Conservation (phyloP, 441 rosid genomes). For the Jatropha podagrica region DNA sequence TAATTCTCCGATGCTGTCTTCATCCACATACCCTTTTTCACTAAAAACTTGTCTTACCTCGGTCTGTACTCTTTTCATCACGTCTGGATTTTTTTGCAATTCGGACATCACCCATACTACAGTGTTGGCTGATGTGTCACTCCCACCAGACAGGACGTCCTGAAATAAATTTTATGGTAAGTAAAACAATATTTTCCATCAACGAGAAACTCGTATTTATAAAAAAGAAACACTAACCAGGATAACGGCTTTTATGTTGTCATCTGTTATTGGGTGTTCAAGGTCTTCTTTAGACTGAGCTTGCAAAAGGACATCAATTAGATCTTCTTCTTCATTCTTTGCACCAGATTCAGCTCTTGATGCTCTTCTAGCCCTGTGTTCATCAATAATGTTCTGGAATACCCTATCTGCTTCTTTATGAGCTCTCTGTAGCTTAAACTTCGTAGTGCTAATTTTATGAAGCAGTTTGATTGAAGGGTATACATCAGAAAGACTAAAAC, state of each 20-base stretch:
- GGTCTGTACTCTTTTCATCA: background rate
- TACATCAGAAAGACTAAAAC: constrained; percentile 21
- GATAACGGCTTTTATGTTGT: background rate
- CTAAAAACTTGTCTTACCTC: background rate
- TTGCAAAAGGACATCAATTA: background rate
- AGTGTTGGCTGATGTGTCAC: too few species aligned
- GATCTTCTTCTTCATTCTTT: background rate
- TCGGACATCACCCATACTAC: background rate
- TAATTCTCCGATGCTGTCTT: background rate
- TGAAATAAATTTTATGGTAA: too few species aligned
- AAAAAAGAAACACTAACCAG: background rate
- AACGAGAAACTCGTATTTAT: too few species aligned
- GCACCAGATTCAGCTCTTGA: too few species aligned
- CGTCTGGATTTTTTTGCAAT: background rate
- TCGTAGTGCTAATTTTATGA: background rate
- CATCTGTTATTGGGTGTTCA: background rate
- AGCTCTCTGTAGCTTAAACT: background rate
- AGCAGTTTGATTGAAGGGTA: constrained; percentile 21
- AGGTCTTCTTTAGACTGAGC: background rate
- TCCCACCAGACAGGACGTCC: too few species aligned
- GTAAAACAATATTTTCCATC: too few species aligned
- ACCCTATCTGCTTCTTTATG: constrained; percentile 1
- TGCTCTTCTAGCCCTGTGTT: constrained; percentile 9
- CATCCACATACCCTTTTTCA: background rate
- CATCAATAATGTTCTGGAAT: constrained; percentile 13